These are phyloP conservation scores for Pinus taeda DNA, from an alignment of 75 land plant genomes.

Conservation along the genomic window DNA sequence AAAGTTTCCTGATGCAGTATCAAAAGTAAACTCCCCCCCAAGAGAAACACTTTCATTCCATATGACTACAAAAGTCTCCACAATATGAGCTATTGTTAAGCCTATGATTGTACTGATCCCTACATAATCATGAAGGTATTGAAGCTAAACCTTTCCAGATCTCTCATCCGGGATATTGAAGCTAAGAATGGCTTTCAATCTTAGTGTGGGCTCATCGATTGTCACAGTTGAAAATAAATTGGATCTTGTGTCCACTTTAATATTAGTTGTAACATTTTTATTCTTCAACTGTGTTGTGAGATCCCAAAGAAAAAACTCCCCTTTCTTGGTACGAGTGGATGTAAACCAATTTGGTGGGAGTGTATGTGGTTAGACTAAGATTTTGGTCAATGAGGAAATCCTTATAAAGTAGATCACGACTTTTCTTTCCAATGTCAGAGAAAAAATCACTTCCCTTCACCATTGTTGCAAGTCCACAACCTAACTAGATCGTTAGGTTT, in stretches of 20 bases:
- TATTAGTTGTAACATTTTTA: constrained; percentile 68
- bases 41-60: constrained; percentile 40
- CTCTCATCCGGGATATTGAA: constrained; percentile 72
- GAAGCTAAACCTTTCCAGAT: constrained; percentile 76
- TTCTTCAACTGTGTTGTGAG: constrained; percentile 59
- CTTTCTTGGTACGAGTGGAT: constrained; percentile 68
- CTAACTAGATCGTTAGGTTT: too few relatives aligned
- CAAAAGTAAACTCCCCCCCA: constrained; percentile 65
- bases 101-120: constrained; percentile 55
- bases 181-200: constrained; percentile 59
- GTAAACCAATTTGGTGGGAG: constrained; percentile 46
- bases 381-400: constrained; percentile 33
- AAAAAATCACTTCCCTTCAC: too few relatives aligned
- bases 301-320: constrained; percentile 66
- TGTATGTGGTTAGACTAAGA: constrained; percentile 22
- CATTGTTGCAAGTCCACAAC: too few relatives aligned
- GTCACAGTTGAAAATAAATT: constrained; percentile 61
- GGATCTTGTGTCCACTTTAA: constrained; percentile 77
- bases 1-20: constrained; percentile 49
- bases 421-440: too few relatives aligned
- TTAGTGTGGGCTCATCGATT: constrained; percentile 55
- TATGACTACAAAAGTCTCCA: constrained; percentile 49
- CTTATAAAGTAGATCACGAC: constrained; percentile 24
- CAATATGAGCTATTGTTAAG: constrained; percentile 43
- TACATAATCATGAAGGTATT: constrained; percentile 50